Percentiles rank a stretch among this genome's conserved stretches.
Evolutionary conservation across 305 asterid genomes (phyloP).

Genomic region (Fraxinus floribunda): DNA sequence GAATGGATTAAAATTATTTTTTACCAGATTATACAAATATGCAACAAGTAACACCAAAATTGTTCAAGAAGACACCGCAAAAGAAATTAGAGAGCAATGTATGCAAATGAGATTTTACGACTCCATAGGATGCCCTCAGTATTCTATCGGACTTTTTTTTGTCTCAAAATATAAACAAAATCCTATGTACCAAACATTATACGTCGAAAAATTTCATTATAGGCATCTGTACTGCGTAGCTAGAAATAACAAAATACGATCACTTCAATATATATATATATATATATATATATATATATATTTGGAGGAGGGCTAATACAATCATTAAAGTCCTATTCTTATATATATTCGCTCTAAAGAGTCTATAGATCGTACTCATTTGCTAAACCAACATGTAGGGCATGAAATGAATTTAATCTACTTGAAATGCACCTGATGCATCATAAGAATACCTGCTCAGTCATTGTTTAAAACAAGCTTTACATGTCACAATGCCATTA

Average conservation of each 20-base stretch:
- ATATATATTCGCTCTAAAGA: background rate
- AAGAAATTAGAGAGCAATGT: background rate
- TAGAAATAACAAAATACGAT: background rate
- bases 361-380: background rate
- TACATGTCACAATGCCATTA: background rate
- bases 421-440: background rate
- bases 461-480: slow-evolving; percentile 1
- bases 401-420: background rate
- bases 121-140: background rate
- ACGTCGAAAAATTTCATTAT: background rate
- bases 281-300: background rate
- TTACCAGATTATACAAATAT: background rate
- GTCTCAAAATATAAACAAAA: background rate
- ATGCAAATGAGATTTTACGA: background rate
- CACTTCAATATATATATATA: background rate
- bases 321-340: background rate
- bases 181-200: background rate
- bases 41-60: background rate
- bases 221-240: background rate
- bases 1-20: background rate
- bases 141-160: background rate
- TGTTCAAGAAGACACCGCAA: background rate
- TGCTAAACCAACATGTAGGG: background rate
- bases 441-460: background rate
- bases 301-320: background rate